phyloP scores from a whole-genome alignment of 768 basidiomycete species.

The Amanita rimosa region DNA sequence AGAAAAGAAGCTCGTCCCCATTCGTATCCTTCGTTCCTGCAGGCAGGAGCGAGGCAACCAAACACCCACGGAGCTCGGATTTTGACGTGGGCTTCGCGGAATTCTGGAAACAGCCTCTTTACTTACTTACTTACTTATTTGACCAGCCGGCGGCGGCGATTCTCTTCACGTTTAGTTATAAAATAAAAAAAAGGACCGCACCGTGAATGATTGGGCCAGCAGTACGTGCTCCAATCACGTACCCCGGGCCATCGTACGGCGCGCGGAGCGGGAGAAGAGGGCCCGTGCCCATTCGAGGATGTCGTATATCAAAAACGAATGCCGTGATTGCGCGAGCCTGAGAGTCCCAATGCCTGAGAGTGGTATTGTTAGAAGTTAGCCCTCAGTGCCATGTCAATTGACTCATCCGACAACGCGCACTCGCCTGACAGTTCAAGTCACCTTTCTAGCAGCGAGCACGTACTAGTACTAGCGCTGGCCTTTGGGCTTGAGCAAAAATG shows the following conservation, averaged over 20 bases:
- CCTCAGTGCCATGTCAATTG: too few relatives aligned
- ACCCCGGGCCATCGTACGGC: too few relatives aligned
- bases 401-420: neutral
- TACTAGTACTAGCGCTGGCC: too few relatives aligned
- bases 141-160: neutral
- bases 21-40: neutral
- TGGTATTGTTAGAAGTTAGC: too few relatives aligned
- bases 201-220: neutral
- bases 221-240: too few relatives aligned
- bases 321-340: too few relatives aligned
- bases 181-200: neutral
- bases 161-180: slow-evolving; percentile 2
- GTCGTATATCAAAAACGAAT: too few relatives aligned
- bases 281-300: too few relatives aligned
- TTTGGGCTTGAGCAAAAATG: neutral
- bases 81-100: slow-evolving; percentile 4
- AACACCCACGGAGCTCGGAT: slow-evolving; percentile 7
- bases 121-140: too few relatives aligned
- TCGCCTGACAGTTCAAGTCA: neutral
- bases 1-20: neutral
- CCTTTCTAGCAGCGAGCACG: neutral
- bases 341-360: too few relatives aligned
- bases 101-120: slow-evolving; percentile 2
- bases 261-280: neutral
- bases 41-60: slow-evolving; percentile 2